Conservation (phyloP, 2,329 filamentous ascomycete species). For the Trichoderma arundinaceum region DNA sequence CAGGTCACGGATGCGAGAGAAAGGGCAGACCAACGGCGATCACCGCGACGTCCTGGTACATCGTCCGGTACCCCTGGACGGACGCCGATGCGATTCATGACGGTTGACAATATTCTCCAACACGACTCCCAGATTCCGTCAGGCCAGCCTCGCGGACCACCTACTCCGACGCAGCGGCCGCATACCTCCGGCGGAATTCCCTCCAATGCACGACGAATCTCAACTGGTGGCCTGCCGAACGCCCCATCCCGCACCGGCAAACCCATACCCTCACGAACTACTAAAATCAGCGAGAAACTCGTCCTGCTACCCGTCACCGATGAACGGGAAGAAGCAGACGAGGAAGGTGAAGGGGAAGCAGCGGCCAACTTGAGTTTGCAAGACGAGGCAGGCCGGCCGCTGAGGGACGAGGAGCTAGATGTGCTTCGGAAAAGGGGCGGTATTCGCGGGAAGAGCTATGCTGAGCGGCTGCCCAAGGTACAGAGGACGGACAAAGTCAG, state of each 20-base stretch:
- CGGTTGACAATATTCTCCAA: constrained; percentile 92
- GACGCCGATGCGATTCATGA: constrained; percentile 74
- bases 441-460: constrained; percentile 82
- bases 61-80: constrained; percentile 41
- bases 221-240: constrained; percentile 50
- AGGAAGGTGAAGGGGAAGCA: constrained; percentile 59
- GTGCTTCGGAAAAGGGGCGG: constrained; percentile 66
- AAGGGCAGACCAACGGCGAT: constrained; percentile 43
- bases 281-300: constrained; percentile 96
- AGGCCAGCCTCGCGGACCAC: constrained; percentile 80
- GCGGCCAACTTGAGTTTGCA: constrained; percentile 49
- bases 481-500: constrained; percentile 86
- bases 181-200: constrained; percentile 34
- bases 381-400: constrained; percentile 66
- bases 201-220: constrained; percentile 39
- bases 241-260: constrained; percentile 55
- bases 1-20: constrained; percentile 50
- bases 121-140: constrained; percentile 95
- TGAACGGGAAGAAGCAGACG: constrained; percentile 63
- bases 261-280: constrained; percentile 80
- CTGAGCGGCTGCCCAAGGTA: constrained; percentile 87
- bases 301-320: constrained; percentile 87
- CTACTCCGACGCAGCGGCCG: constrained; percentile 51
- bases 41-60: constrained; percentile 45
- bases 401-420: constrained; percentile 71